Evolutionary conservation across 2,329 filamentous ascomycete genomes (phyloP), one percentile per base, ranked within the genome.

Genomic region (Drechslerella dactyloides): DNA sequence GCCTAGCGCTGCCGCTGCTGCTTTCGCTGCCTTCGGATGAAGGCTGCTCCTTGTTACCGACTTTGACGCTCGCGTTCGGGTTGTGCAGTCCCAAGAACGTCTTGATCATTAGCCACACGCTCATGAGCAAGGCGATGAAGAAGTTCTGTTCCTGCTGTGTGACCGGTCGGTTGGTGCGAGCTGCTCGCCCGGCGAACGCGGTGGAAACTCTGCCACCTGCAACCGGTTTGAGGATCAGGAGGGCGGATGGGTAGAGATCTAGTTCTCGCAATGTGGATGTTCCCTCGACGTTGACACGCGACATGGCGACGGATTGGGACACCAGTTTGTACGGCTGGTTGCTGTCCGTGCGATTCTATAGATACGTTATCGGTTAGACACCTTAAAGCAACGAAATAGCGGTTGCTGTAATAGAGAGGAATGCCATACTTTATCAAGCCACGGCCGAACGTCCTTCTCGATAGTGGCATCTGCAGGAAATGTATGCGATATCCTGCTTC

Each of bases 51-150:
- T 17, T 61, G 11, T 61, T 53, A 1, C 68, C 61, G 15, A 73
- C 57, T n/a, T 37, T 42, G 13, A 55, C 55, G 13, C 54, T 63
- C 7, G 66, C 53, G 2, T 33, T 24, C 21, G 66, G 66, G 35
- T 70, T 42, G n/a, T 70, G 59, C 23, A 65, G 6, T 30, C 60
- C 68, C 35, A 73, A 21, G 42, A 73, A 66, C 0, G 68, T 65
- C 52, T 57, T 66, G 50, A 73, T 61, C 60, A 73, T 66, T 11
- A 65, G 21, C 68, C 68, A 73, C 6, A 73, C 52, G 23, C 60
- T 66, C 19, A 66, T 50, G 24, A 73, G 52, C 10, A 73, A 46
- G 3, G 60, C 60, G 24, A 73, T 53, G 13, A 73, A 33, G 51
- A 65, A 73, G 51, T 73, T 73, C 30, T 70, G 66, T 19, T 70